Base-by-base conservation (phyloP, 306 rosid genomes). In the Clitoria ternatea region DNA sequence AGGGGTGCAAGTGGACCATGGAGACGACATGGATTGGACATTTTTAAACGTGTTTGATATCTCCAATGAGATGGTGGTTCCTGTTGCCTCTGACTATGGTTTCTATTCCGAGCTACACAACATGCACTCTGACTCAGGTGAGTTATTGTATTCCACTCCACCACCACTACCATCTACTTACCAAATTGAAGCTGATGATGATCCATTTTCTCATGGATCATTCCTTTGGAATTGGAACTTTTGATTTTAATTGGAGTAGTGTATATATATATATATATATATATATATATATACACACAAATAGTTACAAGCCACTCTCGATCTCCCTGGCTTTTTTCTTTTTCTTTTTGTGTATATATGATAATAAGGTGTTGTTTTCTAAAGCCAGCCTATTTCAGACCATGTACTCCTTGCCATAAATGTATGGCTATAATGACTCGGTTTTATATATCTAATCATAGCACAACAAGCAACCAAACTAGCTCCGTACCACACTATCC, bases 171-270 rank as follows among this genome's bases (percentile, higher is more conserved):
- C 79, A 11, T 56, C 35, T 35, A 65, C 62, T 24, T 27, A 24
- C 3, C 32, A 66, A 0, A 18, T 24, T 50, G 75, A 77, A 7
- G 45, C 0, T 19, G 48, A 56, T 39, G 47, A 57, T 6, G 78
- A 76, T 4, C 76, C 73, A 39, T 78, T 52, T 67, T 80, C 67
- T 66, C 78, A 79, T 15, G 83, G 55, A 43, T 23, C 88, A 22
- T 86, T 84, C 61, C 83, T 84, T 57, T 79, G 82, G 82, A 70
- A 66, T 53, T 88, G 90, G 94, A 77, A 76, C 81, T 85, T 84
- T 24, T 75, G 78, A 73, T 4, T 61, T n/a, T n/a, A n/a, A n/a
- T n/a, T n/a, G n/a, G n/a, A n/a, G n/a, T n/a, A n/a, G n/a, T n/a
- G n/a, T n/a, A n/a, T n/a, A n/a, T n/a, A n/a, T n/a, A n/a, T n/a